phyloP scores from a whole-genome alignment of 306 rosid species.

The Lablab purpureus region DNA sequence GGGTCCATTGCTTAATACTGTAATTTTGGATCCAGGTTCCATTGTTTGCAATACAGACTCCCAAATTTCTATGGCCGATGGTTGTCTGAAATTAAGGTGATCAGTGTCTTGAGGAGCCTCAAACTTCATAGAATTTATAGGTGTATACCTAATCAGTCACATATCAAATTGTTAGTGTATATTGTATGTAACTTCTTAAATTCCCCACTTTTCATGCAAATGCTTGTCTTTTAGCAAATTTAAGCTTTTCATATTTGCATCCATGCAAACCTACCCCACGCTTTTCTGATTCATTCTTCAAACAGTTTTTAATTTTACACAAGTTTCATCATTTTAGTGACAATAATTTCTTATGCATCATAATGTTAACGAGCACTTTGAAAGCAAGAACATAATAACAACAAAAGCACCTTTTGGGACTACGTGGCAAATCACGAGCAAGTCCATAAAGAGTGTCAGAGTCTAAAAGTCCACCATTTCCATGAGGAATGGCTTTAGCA shows the following conservation, averaged over 20 bases:
- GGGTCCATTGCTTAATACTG: constrained; percentile 91
- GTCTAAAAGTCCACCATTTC: constrained; percentile 85
- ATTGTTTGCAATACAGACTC: constrained; percentile 58
- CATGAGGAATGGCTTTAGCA: constrained; percentile 79
- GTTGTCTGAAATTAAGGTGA: constrained; percentile 78
- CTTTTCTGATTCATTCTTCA: background rate
- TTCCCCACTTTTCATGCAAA: background rate
- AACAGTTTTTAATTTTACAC: background rate
- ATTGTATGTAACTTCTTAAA: background rate
- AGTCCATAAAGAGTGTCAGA: constrained; percentile 94
- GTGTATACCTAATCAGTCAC: constrained; percentile 66
- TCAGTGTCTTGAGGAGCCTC: constrained; percentile 76
- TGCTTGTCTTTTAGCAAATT: background rate
- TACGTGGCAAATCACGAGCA: constrained; percentile 77
- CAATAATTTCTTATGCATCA: background rate
- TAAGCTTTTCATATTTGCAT: background rate
- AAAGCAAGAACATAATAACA: background rate
- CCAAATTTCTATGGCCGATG: constrained; percentile 83
- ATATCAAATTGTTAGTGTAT: constrained; percentile 20
- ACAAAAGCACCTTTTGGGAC: constrained; percentile 78
- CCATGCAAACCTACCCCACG: background rate
- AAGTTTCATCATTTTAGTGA: background rate
- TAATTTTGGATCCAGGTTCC: constrained; percentile 70
- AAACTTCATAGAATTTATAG: constrained; percentile 63
- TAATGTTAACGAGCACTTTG: background rate